Base-by-base conservation (phyloP, 805 yeast species). In the Suhomyces faveliae region DNA sequence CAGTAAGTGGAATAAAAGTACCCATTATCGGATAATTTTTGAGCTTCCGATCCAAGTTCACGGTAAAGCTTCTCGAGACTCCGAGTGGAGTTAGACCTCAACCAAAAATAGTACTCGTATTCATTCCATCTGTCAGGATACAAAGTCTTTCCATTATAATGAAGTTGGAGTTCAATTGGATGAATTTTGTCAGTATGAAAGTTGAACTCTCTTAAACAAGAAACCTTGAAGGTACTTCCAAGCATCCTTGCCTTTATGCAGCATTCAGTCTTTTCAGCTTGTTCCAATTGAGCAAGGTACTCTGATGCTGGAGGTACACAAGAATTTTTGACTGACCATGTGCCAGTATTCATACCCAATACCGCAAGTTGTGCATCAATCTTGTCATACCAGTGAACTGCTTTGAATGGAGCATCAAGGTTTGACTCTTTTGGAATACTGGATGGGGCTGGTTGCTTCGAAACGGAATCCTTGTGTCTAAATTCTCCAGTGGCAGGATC, bases 361-460 rank as follows among this genome's bases (percentile, higher is more conserved):
- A 17, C 37, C 8, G 21, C 21, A 17, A 33, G 37, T n/a, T 33
- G 37, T 5, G 37, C 21, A 17, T 33, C 37, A 17, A 33, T 2
- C 37, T 33, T 33, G 21, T 33, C 37, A 15, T 15, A 33, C 37
- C 37, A 33, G 37, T 33, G 37, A 33, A 33, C 21, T 33, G 37
- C 37, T 20, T 20, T 8, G 21, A 33, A 7, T 6, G 37, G 37
- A 8, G n/a, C 19, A 33, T 13, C n/a, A 3, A 6, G n/a, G 21
- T 11, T 33, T 15, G 30, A n/a, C 13, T 5, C n/a, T n/a, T n/a
- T 27, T 5, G 29, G 11, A 27, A 8, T 4, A n/a, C 30, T 27
- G 15, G 5, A 13, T n/a, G 15, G 30, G 6, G 21, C 8, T 13
- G 37, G 37, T 10, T 5, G 4, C 15, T 9, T 20, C 21, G 21